These are phyloP conservation scores for Davidsoniella virescens DNA, from an alignment of 2,329 filamentous ascomycete species.

Conservation along the genomic window DNA sequence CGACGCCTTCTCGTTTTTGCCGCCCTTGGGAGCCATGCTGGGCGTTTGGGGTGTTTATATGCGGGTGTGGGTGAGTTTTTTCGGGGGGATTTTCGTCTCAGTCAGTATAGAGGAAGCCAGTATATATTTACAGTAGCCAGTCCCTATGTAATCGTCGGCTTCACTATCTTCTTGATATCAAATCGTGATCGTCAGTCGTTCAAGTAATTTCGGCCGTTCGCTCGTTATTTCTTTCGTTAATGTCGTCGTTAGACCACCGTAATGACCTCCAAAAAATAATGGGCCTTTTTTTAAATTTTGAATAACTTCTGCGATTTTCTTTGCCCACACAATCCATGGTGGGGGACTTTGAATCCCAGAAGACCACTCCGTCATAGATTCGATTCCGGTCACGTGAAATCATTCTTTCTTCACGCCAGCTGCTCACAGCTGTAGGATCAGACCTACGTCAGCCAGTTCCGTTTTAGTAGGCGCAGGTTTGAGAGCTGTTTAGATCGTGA, in stretches of 20 bases:
- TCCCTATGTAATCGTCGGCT: too few species aligned
- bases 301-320: constrained; percentile 4
- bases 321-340: constrained; percentile 11
- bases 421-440: neutral
- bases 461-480: constrained; percentile 5
- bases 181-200: too few species aligned
- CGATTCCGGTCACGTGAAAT: constrained; percentile 6
- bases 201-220: too few species aligned
- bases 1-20: constrained; percentile 16
- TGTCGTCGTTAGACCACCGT: neutral
- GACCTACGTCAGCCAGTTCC: constrained; percentile 9
- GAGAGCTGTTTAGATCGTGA: constrained; percentile 8
- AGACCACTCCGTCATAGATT: constrained; percentile 7
- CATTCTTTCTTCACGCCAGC: neutral
- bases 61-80: neutral
- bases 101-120: neutral
- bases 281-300: too few species aligned
- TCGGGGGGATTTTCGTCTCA: neutral
- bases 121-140: neutral
- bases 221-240: too few species aligned
- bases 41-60: constrained; percentile 14
- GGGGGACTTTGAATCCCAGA: constrained; percentile 7
- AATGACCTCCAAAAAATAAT: neutral
- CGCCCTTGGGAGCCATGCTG: constrained; percentile 58
- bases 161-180: too few species aligned